phyloP scores from a whole-genome alignment of 495 filamentous ascomycete genomes.

The Tuber melanosporum region DNA sequence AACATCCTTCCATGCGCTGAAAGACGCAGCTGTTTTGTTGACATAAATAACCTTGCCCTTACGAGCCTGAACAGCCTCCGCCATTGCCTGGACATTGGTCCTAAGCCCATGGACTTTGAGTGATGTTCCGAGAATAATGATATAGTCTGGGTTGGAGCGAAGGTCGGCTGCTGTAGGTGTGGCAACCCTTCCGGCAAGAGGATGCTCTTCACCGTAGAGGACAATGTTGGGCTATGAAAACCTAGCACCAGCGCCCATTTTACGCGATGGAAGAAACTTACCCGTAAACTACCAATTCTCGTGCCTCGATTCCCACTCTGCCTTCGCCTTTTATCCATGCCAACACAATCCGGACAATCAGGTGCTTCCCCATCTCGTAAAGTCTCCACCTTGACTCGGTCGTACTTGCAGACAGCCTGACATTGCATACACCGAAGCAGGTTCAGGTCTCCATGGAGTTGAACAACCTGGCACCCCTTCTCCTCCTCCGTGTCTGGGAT shows the following conservation, averaged over 20 bases:
- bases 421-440: conserved; percentile 59
- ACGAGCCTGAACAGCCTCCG: conserved; percentile 60
- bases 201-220: conserved; percentile 65
- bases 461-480: conserved; percentile 54
- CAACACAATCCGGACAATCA: conserved; percentile 55
- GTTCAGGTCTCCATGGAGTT: conserved; percentile 59
- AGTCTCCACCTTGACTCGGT: conserved; percentile 45
- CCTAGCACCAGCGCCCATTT: conserved; percentile 15
- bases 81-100: conserved; percentile 60
- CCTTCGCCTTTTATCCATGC: conserved; percentile 52
- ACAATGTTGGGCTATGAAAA: conserved; percentile 60
- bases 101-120: conserved; percentile 64
- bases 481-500: conserved; percentile 38
- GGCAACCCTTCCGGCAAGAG: conserved; percentile 56
- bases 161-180: conserved; percentile 59
- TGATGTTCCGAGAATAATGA: conserved; percentile 63
- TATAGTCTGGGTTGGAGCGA: conserved; percentile 54
- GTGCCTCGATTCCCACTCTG: conserved; percentile 58
- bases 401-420: conserved; percentile 55
- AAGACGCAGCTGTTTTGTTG: conserved; percentile 60
- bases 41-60: conserved; percentile 62
- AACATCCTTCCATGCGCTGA: conserved; percentile 61
- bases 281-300: conserved; percentile 51
- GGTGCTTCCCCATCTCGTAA: conserved; percentile 55
- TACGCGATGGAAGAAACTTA: conserved; percentile 10